Evolutionary conservation across 768 basidiomycete genomes (phyloP).

Genomic region (Clitopilus passeckerianus): DNA sequence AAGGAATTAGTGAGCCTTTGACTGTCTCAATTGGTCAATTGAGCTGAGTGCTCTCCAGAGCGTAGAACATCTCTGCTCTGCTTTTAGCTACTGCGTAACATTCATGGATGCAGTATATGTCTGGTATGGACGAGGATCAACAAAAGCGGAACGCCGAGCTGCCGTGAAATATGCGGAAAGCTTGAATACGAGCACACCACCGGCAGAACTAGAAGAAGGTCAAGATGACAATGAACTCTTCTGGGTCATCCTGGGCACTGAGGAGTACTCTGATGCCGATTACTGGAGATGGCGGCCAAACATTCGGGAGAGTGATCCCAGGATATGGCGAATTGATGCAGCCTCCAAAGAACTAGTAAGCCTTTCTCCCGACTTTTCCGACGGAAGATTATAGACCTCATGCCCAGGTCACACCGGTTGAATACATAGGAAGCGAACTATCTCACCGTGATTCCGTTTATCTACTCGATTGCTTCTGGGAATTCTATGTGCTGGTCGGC

Average conservation of each 20-base stretch:
- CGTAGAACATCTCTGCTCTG: conserved; percentile 72
- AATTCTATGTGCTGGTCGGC: conserved; percentile 74
- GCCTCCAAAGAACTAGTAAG: conserved; percentile 35
- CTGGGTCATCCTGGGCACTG: conserved; percentile 81
- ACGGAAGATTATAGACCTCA: conserved; percentile 1
- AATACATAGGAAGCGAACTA: conserved; percentile 35
- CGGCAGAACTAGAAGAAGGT: conserved; percentile 67
- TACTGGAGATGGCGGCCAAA: conserved; percentile 74
- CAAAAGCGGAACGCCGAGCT: conserved; percentile 49
- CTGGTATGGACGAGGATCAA: conserved; percentile 78
- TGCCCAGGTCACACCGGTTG: conserved; percentile 41
- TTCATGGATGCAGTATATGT: conserved; percentile 69
- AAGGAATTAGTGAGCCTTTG: conserved; percentile 52
- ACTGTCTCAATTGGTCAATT: conserved; percentile 2
- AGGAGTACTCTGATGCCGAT: conserved; percentile 71
- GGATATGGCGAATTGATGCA: conserved; percentile 56
- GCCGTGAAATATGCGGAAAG: conserved; percentile 56
- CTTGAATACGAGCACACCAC: conserved; percentile 31
- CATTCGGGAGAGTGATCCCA: conserved; percentile 36
- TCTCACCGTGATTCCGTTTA: conserved; percentile 45
- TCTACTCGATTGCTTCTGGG: conserved; percentile 74
- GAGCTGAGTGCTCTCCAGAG: conserved; percentile 27
- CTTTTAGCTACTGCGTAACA: conserved; percentile 76
- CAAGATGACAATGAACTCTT: conserved; percentile 73
- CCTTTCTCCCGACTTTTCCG: background rate